A percentile compares a stretch with the other conserved stretches of the same genome.
These are phyloP conservation scores for Paraphaeosphaeria sporulosa DNA, from an alignment of 2,329 filamentous ascomycete species.

Conservation along the genomic window DNA sequence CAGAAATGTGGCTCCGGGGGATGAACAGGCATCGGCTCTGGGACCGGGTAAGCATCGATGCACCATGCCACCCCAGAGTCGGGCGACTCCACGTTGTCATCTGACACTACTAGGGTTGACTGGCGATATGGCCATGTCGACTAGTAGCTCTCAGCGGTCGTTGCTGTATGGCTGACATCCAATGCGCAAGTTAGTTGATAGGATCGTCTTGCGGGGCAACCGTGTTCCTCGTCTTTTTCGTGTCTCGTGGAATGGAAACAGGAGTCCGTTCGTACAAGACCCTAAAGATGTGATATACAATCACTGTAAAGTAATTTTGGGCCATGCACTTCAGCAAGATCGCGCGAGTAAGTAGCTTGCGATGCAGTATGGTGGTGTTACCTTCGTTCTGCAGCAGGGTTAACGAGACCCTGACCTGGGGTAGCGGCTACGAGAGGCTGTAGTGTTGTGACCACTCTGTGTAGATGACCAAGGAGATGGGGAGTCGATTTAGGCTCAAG, in stretches of 20 bases:
- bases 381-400: background rate
- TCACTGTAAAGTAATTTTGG: conserved; percentile 10
- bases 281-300: background rate
- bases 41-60: conserved; percentile 28
- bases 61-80: conserved; percentile 7
- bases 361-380: conserved; percentile 2
- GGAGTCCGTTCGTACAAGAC: background rate
- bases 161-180: background rate
- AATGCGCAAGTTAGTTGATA: background rate
- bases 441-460: conserved; percentile 8
- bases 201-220: background rate
- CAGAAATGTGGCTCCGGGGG: conserved; percentile 6
- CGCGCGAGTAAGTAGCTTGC: background rate
- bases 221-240: background rate
- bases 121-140: background rate
- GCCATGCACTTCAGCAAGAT: conserved; percentile 1
- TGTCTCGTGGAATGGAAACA: background rate
- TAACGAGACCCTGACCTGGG: background rate
- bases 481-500: conserved; percentile 24
- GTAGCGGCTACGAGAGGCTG: background rate
- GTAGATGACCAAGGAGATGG: conserved; percentile 16
- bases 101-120: background rate
- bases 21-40: conserved; percentile 15
- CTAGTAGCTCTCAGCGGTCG: background rate
- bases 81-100: background rate